Conservation (phyloP, 2,329 filamentous ascomycete genomes). For the Byssoonygena ceratinophila region DNA sequence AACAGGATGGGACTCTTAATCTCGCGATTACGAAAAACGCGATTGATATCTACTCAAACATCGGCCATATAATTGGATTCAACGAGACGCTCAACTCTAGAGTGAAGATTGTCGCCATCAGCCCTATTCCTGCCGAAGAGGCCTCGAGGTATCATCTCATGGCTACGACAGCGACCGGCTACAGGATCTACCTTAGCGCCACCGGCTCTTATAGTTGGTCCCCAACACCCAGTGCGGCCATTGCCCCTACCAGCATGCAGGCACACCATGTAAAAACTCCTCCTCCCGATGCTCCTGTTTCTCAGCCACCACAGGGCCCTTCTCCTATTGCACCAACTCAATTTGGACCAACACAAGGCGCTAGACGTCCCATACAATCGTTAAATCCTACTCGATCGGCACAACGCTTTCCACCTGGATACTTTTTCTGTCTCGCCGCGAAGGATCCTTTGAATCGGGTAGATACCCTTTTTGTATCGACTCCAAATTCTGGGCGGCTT, state of each 20-base stretch:
- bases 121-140: slow-evolving; percentile 71
- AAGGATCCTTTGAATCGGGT: slow-evolving; percentile 49
- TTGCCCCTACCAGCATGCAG: slow-evolving; percentile 86
- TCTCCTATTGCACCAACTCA: slow-evolving; percentile 20
- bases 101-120: slow-evolving; percentile 71
- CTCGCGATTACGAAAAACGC: slow-evolving; percentile 48
- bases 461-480: slow-evolving; percentile 70
- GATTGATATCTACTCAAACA: slow-evolving; percentile 51
- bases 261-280: slow-evolving; percentile 96
- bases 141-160: slow-evolving; percentile 78
- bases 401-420: slow-evolving; percentile 66
- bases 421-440: slow-evolving; percentile 75
- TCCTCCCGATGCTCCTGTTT: slow-evolving; percentile 41
- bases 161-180: slow-evolving; percentile 81
- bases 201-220: slow-evolving; percentile 56
- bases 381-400: slow-evolving; percentile 34
- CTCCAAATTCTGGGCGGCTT: slow-evolving; percentile 80
- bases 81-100: slow-evolving; percentile 60
- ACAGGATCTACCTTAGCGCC: slow-evolving; percentile 82
- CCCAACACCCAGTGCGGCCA: slow-evolving; percentile 48
- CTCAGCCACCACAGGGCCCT: slow-evolving; percentile 19
- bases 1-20: slow-evolving; percentile 44
- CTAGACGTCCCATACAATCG: slow-evolving; percentile 41
- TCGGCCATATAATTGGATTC: slow-evolving; percentile 70
- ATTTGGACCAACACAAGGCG: slow-evolving; percentile 32